These are phyloP conservation scores for Fomitopsis pinicola DNA, from an alignment of 1,284 basidiomycete genomes.

Conservation along the genomic window DNA sequence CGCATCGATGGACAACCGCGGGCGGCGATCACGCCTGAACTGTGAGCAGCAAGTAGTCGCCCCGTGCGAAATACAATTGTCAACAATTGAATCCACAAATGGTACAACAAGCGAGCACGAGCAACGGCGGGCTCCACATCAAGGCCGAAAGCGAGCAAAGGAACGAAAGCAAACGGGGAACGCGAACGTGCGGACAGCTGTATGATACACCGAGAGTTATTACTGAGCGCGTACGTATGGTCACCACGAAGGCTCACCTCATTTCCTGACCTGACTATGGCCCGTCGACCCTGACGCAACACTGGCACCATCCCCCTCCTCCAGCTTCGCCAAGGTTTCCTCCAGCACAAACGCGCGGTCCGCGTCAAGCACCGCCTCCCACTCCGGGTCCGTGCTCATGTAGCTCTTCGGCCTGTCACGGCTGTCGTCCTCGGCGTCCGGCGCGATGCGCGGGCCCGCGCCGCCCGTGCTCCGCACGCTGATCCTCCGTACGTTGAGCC, in stretches of 20 bases:
- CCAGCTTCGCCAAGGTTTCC: constrained; percentile 50
- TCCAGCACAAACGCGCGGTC: constrained; percentile 50
- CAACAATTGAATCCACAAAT: constrained; percentile 1
- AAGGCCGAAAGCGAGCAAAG: neutral
- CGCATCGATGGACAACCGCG: too few species aligned
- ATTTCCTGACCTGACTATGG: neutral
- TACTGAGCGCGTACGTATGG: too few species aligned
- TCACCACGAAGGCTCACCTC: neutral
- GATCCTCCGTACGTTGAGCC: constrained; percentile 3
- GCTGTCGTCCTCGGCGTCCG: constrained; percentile 13
- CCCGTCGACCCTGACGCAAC: neutral
- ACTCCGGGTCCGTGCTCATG: constrained; percentile 48
- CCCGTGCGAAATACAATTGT: neutral
- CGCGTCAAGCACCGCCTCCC: constrained; percentile 51
- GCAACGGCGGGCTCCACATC: neutral
- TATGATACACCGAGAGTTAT: neutral
- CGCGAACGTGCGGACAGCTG: neutral
- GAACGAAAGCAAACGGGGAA: neutral
- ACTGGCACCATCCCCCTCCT: constrained; percentile 24
- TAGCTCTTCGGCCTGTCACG: constrained; percentile 43
- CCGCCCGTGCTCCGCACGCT: constrained; percentile 2
- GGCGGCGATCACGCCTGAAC: too few species aligned
- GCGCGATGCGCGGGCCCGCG: neutral
- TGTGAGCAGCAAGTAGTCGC: too few species aligned
- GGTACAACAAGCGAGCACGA: neutral